Percentiles rank a stretch among this genome's conserved stretches.
These are phyloP conservation scores for Solanum dulcamara DNA, from an alignment of 257 asterid species.

Conservation along the genomic window DNA sequence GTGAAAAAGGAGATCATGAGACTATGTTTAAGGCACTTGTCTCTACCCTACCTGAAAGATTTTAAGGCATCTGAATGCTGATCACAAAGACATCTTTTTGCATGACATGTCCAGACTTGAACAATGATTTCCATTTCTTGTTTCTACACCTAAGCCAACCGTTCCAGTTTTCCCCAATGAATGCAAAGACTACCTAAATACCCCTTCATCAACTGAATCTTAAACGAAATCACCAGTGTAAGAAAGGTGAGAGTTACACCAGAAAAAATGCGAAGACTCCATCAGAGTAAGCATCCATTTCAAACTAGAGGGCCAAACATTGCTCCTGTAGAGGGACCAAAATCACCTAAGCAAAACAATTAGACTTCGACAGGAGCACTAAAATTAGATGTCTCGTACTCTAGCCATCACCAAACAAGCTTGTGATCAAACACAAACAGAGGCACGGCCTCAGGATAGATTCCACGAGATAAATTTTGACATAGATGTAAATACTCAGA, in stretches of 20 bases:
- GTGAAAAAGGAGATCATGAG: background rate
- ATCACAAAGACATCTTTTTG: background rate
- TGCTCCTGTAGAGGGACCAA: background rate
- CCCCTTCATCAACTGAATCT: background rate
- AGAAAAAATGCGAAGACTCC: background rate
- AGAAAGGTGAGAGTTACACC: background rate
- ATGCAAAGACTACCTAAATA: background rate
- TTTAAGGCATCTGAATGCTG: background rate
- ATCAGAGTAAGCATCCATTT: background rate
- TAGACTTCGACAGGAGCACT: background rate
- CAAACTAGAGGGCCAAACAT: slow-evolving; percentile 1
- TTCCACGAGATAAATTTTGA: background rate
- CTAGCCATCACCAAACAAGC: background rate
- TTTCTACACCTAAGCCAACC: background rate
- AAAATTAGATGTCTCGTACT: background rate
- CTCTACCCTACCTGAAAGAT: background rate
- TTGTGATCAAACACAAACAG: background rate
- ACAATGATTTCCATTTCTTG: background rate
- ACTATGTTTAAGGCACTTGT: background rate
- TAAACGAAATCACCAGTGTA: background rate
- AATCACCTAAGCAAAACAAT: background rate
- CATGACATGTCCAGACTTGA: background rate
- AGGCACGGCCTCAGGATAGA: background rate
- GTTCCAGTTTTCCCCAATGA: background rate
- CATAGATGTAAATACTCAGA: background rate